Percentiles rank a stretch among this genome's conserved stretches.
Evolutionary conservation across 139 green algal species (phyloP).

Genomic region (Chlamydomonas urium): DNA sequence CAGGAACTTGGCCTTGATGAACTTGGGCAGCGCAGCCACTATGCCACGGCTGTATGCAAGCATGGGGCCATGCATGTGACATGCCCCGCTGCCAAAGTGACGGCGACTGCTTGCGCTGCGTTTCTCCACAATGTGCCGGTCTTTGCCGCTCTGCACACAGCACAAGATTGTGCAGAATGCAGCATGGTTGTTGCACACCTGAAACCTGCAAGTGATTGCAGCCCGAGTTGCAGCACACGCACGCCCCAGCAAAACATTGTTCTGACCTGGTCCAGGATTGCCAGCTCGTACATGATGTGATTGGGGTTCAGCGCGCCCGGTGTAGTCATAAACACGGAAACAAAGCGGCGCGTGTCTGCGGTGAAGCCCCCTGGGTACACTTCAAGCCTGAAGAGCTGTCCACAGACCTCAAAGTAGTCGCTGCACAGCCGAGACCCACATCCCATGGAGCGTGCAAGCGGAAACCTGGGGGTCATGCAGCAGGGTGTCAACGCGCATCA

Average conservation of each 20-base stretch:
- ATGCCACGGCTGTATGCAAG: constrained; percentile 15
- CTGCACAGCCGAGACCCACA: constrained; percentile 42
- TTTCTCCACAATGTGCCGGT: constrained; percentile 19
- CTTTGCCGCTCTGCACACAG: constrained; percentile 18
- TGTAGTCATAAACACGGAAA: constrained; percentile 44
- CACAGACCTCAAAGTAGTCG: constrained; percentile 47
- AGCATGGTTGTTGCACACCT: not conserved
- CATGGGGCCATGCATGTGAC: not conserved
- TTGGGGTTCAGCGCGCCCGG: constrained; percentile 24
- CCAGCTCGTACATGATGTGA: constrained; percentile 42
- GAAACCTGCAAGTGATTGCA: not conserved
- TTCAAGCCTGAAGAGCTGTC: constrained; percentile 47
- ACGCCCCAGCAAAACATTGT: not conserved
- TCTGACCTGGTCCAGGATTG: constrained; percentile 44
- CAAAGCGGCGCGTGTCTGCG: constrained; percentile 19
- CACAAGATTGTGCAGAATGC: not conserved
- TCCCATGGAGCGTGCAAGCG: constrained; percentile 39
- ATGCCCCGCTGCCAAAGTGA: not conserved
- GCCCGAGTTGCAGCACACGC: not conserved
- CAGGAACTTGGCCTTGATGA: constrained; percentile 35
- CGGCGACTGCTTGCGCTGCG: not conserved
- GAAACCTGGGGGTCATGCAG: constrained; percentile 30
- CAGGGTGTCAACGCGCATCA: not conserved
- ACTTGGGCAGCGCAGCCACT: constrained; percentile 38
- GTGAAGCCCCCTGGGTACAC: constrained; percentile 45